phyloP scores from a whole-genome alignment of 2,329 filamentous ascomycete genomes.

The Hirsutella minnesotensis region DNA sequence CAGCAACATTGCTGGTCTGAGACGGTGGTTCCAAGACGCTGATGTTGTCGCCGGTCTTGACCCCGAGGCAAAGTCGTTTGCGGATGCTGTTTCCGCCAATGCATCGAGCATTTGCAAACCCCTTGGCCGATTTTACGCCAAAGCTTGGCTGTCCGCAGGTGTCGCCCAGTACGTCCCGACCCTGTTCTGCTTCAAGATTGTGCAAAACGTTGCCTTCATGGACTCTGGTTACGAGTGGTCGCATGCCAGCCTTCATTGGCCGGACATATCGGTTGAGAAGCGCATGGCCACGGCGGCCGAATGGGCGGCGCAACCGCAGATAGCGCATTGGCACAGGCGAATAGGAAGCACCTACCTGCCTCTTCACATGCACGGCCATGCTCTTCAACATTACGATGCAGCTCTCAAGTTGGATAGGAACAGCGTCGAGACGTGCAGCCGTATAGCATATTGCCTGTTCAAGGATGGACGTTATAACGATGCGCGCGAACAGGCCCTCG shows the following conservation, averaged over 20 bases:
- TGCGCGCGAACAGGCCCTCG: slow-evolving; percentile 21
- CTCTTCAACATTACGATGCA: slow-evolving; percentile 22
- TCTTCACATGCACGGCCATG: slow-evolving; percentile 21
- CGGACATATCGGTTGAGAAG: slow-evolving; percentile 19
- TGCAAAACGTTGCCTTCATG: slow-evolving; percentile 27
- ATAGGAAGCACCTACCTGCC: slow-evolving; percentile 28
- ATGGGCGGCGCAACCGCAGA: slow-evolving; percentile 23
- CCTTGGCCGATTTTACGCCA: slow-evolving; percentile 25
- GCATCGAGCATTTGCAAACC: slow-evolving; percentile 21
- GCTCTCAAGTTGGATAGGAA: slow-evolving; percentile 24
- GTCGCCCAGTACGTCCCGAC: slow-evolving; percentile 26
- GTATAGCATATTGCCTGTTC: slow-evolving; percentile 28
- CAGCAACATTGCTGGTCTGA: slow-evolving; percentile 22
- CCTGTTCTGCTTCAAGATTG: slow-evolving; percentile 29
- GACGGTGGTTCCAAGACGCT: slow-evolving; percentile 22
- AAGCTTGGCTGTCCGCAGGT: slow-evolving; percentile 23
- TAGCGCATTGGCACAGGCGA: slow-evolving; percentile 25
- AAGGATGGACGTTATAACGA: slow-evolving; percentile 22
- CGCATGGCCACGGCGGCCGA: slow-evolving; percentile 22
- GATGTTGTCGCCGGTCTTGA: slow-evolving; percentile 18
- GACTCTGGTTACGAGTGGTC: slow-evolving; percentile 25
- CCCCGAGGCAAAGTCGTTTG: slow-evolving; percentile 19
- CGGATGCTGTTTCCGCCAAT: slow-evolving; percentile 11
- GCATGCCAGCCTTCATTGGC: slow-evolving; percentile 23
- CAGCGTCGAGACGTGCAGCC: slow-evolving; percentile 24